Conservation (phyloP, 768 basidiomycete genomes). For the Mycena latifolia region DNA sequence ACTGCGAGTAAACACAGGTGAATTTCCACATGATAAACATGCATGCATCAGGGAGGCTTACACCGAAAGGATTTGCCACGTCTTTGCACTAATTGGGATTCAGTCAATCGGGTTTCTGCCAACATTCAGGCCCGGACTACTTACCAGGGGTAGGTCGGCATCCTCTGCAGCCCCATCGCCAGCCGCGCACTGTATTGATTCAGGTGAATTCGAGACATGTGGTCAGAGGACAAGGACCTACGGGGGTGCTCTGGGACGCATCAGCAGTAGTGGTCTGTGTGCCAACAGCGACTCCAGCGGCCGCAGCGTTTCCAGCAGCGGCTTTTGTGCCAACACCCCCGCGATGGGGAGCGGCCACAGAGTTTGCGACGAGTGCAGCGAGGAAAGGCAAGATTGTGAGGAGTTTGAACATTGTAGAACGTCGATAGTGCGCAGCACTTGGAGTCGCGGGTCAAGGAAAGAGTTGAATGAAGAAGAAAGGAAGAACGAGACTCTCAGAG, state of each 20-base stretch:
- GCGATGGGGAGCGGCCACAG: constrained; percentile 23
- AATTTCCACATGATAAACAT: constrained; percentile 11
- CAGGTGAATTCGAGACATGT: constrained; percentile 21
- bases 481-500: constrained; percentile 17
- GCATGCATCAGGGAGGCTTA: constrained; percentile 18
- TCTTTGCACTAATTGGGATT: constrained; percentile 21
- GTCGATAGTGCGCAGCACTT: constrained; percentile 23
- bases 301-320: constrained; percentile 13
- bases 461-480: constrained; percentile 23
- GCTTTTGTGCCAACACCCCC: constrained; percentile 15
- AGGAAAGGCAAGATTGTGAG: constrained; percentile 24
- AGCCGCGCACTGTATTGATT: constrained; percentile 19
- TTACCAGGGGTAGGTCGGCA: constrained; percentile 20
- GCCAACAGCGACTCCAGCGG: constrained; percentile 20
- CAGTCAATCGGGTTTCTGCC: constrained; percentile 13
- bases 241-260: constrained; percentile 20
- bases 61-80: constrained; percentile 20
- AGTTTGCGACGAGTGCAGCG: constrained; percentile 23
- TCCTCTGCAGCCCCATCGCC: constrained; percentile 15
- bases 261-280: constrained; percentile 20
- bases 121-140: constrained; percentile 20
- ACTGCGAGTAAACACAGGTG: constrained; percentile 19
- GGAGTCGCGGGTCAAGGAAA: constrained; percentile 22
- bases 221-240: constrained; percentile 16
- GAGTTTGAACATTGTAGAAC: constrained; percentile 24